These are phyloP conservation scores for Trametes cingulata DNA, from an alignment of 768 basidiomycete genomes.

Conservation along the genomic window DNA sequence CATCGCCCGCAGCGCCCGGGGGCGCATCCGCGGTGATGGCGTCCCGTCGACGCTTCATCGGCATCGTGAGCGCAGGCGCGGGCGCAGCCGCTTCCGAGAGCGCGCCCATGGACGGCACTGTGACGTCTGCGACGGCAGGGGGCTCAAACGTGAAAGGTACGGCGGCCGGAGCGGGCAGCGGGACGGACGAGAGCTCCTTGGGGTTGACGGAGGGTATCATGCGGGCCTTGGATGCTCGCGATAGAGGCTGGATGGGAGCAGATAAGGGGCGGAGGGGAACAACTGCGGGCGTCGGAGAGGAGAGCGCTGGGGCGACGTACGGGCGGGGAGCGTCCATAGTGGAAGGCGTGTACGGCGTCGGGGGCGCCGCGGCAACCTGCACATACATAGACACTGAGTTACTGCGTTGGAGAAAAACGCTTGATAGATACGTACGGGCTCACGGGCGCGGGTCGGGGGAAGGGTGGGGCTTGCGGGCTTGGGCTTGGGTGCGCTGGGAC, in stretches of 20 bases:
- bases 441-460: neutral
- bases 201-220: constrained; percentile 26
- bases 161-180: constrained; percentile 28
- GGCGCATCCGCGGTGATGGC: constrained; percentile 70
- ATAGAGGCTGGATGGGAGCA: constrained; percentile 4
- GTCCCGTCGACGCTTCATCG: constrained; percentile 68
- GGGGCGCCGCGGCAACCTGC: constrained; percentile 13
- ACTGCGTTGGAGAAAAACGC: neutral
- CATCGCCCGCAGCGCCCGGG: constrained; percentile 31
- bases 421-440: constrained; percentile 6
- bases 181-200: constrained; percentile 28
- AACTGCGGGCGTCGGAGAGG: constrained; percentile 23
- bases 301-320: constrained; percentile 13
- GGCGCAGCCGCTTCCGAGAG: neutral
- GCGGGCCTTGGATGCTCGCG: constrained; percentile 35
- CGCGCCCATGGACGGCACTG: constrained; percentile 51
- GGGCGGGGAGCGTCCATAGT: constrained; percentile 19
- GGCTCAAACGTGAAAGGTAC: constrained; percentile 33
- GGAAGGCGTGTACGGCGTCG: constrained; percentile 32
- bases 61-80: neutral
- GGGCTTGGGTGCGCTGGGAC: constrained; percentile 18
- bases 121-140: constrained; percentile 25
- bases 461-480: constrained; percentile 13
- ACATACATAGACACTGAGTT: neutral
- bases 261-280: constrained; percentile 19